phyloP scores from a whole-genome alignment of 2,329 filamentous ascomycete genomes.

The Neopestalotiopsis rosae region DNA sequence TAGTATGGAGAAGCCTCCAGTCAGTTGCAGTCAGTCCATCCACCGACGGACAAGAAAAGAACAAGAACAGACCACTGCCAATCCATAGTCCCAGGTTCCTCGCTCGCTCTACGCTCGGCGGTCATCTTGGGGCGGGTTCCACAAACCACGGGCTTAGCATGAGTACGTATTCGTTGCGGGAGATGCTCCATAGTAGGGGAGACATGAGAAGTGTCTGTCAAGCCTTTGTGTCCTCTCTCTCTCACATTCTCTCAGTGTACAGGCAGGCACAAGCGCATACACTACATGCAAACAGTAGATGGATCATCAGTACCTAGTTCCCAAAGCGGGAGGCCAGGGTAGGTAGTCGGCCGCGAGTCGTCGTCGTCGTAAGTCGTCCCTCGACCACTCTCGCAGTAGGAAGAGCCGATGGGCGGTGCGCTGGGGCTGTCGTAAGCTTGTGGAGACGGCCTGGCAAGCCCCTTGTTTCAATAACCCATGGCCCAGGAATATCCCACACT shows the following conservation, averaged over 20 bases:
- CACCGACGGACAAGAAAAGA: neutral
- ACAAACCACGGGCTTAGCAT: constrained; percentile 8
- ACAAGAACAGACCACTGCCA: neutral
- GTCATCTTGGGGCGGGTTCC: constrained; percentile 13
- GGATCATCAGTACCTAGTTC: constrained; percentile 6
- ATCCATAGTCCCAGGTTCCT: neutral
- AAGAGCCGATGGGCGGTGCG: constrained; percentile 8
- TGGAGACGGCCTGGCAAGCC: constrained; percentile 6
- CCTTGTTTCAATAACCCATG: constrained; percentile 7
- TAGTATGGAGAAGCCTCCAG: neutral
- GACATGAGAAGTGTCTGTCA: neutral
- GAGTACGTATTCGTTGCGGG: constrained; percentile 14
- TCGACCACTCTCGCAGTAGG: neutral
- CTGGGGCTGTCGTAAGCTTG: constrained; percentile 15
- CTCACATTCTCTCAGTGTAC: neutral
- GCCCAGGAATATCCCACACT: constrained; percentile 13
- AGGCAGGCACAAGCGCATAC: neutral
- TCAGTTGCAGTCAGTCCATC: neutral
- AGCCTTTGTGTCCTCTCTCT: neutral
- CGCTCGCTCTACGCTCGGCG: neutral
- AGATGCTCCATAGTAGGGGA: neutral
- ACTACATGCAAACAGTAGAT: too few relatives aligned
- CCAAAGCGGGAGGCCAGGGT: constrained; percentile 6
- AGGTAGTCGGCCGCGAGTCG: constrained; percentile 7
- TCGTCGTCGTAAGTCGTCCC: neutral